Conservation (phyloP, 805 yeast species). For the Komagataella populi region DNA sequence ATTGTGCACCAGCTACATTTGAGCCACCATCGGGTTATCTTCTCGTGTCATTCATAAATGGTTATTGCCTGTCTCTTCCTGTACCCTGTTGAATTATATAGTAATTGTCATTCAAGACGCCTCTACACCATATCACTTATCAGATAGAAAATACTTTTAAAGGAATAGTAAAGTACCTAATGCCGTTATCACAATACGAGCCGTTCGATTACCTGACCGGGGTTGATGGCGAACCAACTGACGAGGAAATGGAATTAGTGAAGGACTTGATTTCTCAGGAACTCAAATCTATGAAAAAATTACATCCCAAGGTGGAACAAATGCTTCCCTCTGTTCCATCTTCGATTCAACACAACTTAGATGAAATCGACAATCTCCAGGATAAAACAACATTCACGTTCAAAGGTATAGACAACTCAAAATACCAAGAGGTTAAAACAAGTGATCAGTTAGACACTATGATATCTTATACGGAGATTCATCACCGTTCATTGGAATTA, state of each 20-base stretch:
- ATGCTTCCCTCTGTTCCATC: constrained; percentile 11
- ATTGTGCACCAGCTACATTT: too few relatives aligned
- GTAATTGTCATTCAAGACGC: not conserved
- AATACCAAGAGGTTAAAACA: not conserved
- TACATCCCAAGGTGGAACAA: constrained; percentile 22
- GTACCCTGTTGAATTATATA: too few relatives aligned
- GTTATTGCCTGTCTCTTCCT: too few relatives aligned
- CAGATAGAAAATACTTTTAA: not conserved
- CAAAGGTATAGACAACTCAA: not conserved
- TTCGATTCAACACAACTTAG: not conserved
- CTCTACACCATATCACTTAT: not conserved
- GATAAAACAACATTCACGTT: not conserved
- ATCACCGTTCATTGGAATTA: constrained; percentile 25
- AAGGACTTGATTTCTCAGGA: constrained; percentile 11
- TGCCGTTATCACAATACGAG: not conserved
- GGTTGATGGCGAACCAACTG: constrained; percentile 10
- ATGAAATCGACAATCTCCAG: not conserved
- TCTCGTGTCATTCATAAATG: too few relatives aligned
- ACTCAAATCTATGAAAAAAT: constrained; percentile 12
- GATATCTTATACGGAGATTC: constrained; percentile 24
- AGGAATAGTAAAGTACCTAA: too few relatives aligned
- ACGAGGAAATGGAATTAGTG: constrained; percentile 7
- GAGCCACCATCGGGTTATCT: too few relatives aligned
- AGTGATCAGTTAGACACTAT: constrained; percentile 10
- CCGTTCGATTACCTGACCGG: constrained; percentile 10